A percentile compares a stretch with the other conserved stretches of the same genome.
Conservation (phyloP, 2,329 filamentous ascomycete genomes). For the Calycina herbarum region DNA sequence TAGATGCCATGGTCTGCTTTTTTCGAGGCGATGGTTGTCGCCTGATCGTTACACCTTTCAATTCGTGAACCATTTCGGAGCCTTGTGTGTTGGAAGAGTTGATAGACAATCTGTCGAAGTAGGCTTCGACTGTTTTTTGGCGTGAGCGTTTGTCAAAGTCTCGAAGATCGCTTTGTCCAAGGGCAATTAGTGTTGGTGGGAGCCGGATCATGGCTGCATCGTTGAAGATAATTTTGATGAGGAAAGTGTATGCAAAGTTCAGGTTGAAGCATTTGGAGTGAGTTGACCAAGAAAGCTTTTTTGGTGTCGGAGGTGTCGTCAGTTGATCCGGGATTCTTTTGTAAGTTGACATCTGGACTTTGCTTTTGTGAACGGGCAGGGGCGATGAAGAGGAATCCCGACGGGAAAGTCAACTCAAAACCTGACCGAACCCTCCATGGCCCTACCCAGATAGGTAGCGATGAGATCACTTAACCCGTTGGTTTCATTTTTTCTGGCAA, state of each 20-base stretch:
- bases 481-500: too few relatives aligned
- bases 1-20: background rate
- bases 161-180: constrained; percentile 30
- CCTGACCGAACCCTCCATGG: too few relatives aligned
- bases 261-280: background rate
- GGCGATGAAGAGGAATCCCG: background rate
- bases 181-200: constrained; percentile 27
- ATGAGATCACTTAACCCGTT: too few relatives aligned
- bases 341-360: background rate
- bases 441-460: too few relatives aligned
- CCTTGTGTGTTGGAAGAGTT: constrained; percentile 1
- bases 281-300: background rate
- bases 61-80: background rate
- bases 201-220: constrained; percentile 33
- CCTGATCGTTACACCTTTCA: background rate
- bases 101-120: constrained; percentile 15
- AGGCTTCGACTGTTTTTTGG: constrained; percentile 16
- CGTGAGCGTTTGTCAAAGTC: constrained; percentile 29
- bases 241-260: background rate
- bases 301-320: background rate
- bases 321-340: background rate
- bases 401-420: background rate
- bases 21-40: background rate
- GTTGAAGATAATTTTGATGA: constrained; percentile 1
- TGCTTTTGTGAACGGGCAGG: background rate